Conservation (phyloP, 164 flowering plant genomes). For the Amborella trichopoda region DNA sequence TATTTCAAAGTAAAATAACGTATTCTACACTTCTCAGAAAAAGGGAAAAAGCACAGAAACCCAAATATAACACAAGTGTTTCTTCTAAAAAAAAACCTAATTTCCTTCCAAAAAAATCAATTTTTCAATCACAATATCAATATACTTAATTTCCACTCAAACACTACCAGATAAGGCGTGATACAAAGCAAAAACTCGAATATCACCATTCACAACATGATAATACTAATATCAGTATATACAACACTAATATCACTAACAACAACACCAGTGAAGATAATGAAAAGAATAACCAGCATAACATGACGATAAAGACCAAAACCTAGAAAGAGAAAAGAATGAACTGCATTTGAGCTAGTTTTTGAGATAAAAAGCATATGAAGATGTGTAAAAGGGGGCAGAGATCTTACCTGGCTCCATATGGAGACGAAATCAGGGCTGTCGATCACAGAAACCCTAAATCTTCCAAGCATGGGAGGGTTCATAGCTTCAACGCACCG, state of each 20-base stretch:
- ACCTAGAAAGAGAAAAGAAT: not conserved
- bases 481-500: constrained; percentile 22
- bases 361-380: not conserved
- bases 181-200: not conserved
- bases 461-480: constrained; percentile 33
- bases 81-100: too few relatives aligned
- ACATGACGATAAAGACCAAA: not conserved
- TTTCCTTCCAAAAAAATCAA: too few relatives aligned
- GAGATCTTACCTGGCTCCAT: constrained; percentile 98
- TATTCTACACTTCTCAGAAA: too few relatives aligned
- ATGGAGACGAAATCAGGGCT: constrained; percentile 58
- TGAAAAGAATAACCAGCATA: not conserved
- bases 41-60: too few relatives aligned
- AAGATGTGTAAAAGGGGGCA: not conserved
- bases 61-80: too few relatives aligned
- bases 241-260: not conserved
- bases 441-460: constrained; percentile 30
- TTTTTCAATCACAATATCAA: too few relatives aligned
- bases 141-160: not conserved
- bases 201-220: not conserved
- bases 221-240: not conserved
- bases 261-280: not conserved
- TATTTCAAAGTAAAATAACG: too few relatives aligned
- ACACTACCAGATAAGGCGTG: not conserved
- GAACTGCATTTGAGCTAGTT: not conserved